A percentile compares a stretch with the other conserved stretches of the same genome.
Conservation (phyloP, 2,329 filamentous ascomycete species). For the Juglanconis oblonga region DNA sequence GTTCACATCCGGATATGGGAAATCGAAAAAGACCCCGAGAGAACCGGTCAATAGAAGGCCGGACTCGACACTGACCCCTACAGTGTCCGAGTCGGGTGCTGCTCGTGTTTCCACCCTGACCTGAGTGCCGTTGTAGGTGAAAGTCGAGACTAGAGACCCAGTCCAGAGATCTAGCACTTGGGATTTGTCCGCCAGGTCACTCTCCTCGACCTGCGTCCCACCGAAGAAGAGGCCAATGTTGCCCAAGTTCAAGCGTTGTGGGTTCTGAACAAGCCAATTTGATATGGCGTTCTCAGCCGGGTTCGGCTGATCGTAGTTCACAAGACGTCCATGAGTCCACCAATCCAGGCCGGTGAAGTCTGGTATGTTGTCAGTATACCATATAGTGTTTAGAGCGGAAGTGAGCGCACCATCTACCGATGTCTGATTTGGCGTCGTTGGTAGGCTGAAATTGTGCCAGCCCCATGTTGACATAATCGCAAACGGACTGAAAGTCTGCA, state of each 20-base stretch:
- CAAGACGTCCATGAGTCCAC: constrained; percentile 40
- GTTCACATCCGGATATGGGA: constrained; percentile 45
- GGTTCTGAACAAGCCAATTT: constrained; percentile 44
- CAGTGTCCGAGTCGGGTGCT: constrained; percentile 42
- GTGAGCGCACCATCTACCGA: constrained; percentile 30
- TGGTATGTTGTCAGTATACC: constrained; percentile 19
- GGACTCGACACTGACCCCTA: constrained; percentile 42
- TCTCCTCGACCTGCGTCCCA: constrained; percentile 36
- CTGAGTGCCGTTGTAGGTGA: constrained; percentile 35
- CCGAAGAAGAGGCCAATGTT: constrained; percentile 45
- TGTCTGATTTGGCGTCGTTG: constrained; percentile 36
- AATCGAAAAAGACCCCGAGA: constrained; percentile 50
- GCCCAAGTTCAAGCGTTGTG: constrained; percentile 49
- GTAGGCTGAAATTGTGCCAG: constrained; percentile 48
- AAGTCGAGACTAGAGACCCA: constrained; percentile 41
- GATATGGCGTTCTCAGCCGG: constrained; percentile 39
- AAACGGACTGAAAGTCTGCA: constrained; percentile 45
- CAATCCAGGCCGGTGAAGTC: constrained; percentile 41
- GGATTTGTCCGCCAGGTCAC: constrained; percentile 34
- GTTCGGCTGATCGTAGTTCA: constrained; percentile 41
- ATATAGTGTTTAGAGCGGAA: background rate
- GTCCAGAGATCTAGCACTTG: constrained; percentile 48
- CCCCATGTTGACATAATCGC: constrained; percentile 47
- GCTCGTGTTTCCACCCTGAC: constrained; percentile 43
- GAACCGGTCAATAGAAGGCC: constrained; percentile 33